Base-by-base conservation (phyloP, 2,329 filamentous ascomycete genomes). In the Ustulina deusta region DNA sequence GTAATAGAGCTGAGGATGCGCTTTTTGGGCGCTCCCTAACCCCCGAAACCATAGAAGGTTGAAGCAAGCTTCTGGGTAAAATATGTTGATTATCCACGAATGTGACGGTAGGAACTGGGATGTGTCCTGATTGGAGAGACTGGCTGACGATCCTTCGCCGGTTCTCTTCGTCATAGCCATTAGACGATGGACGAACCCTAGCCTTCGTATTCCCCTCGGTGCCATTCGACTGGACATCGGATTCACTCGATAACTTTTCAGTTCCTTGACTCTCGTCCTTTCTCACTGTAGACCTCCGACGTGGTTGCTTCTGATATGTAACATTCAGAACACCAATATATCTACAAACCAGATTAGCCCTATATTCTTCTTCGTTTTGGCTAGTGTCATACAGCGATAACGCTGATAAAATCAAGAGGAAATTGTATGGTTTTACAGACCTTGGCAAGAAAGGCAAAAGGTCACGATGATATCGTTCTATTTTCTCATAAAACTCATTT, bases 241-340 rank as follows among this genome's bases (percentile, higher is more conserved):
- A 67, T 42, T 76, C 76, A 48, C 48, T 38, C 13, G 52, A 49
- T 44, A 63, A 65, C 63, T 71, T 74, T 25, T 75, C 76, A 6
- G 71, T 40, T 7, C 74, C 72, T 0, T 76, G 75, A 13, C 74
- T 74, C 11, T 85, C 84, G 6, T 87, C 87, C 66, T 82, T 85
- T 70, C 81, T 87, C 61, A 82, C 79, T 0, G 81, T 83, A 38
- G 87, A 88, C 75, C 84, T 89, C 56, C 87, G 89, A 63, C 93
- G 93, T 1, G 88, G 85, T 65, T 90, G 90, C 78, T 97, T 97
- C 58, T 94, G 93, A 78, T 97, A 97, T 0, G 94, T 97, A 22
- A 97, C 95, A 79, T 97, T 98, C 58, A 99, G 83, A 48, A 99
- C 96, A 70, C 96, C 96, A 75, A 99, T 98, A 75, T 99, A 98